Evolutionary conservation across 2,329 filamentous ascomycete species (phyloP), one percentile per base, ranked within the genome.

Genomic region (Alternaria gaisen): DNA sequence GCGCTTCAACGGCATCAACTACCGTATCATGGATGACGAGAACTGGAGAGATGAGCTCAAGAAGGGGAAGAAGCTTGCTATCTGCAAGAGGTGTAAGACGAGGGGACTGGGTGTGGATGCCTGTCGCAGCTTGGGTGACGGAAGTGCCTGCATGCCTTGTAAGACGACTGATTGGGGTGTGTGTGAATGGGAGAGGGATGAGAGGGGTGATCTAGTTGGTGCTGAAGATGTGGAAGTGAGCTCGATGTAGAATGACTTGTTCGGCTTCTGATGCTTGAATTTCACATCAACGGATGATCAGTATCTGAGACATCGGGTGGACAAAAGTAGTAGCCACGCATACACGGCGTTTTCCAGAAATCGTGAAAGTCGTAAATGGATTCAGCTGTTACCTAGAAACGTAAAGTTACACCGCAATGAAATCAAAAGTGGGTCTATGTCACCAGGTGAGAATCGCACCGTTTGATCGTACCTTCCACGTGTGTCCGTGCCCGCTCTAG

Each of bases 1-100:
- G 67, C 64, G 58, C 4, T 70, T 78, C 53, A 67, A 66, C n/a
- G 70, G 68, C 3, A 63, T 64, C n/a, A 62, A 72, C 38, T 73
- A 69, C 24, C 66, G 64, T 8, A 52, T 64, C 22, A 57, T 71
- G 48, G 74, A 76, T 32, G 74, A 75, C 40, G 68, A 74, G 20
- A 46, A 54, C 3, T 64, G 67, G 18, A 52, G 60, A 7, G 61
- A 58, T 4, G 64, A 71, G 38, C 42, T 69, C 2, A 62, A 58
- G 40, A 52, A 52, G 10, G 44, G 53, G 34, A 59, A 59, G 11
- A 61, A 64, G 36, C 24, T 71, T 12, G 20, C 53, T 11, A 50
- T 64, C 22, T 70, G 68, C 20, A 61, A 64, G 28, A 58, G 24
- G 12, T 72, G 69, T 42, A 48, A 34, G 16, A 40, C 14, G 11